A percentile compares a stretch with the other conserved stretches of the same genome.
Evolutionary conservation across 1,284 basidiomycete genomes (phyloP).

Genomic region (Ustilago curta): DNA sequence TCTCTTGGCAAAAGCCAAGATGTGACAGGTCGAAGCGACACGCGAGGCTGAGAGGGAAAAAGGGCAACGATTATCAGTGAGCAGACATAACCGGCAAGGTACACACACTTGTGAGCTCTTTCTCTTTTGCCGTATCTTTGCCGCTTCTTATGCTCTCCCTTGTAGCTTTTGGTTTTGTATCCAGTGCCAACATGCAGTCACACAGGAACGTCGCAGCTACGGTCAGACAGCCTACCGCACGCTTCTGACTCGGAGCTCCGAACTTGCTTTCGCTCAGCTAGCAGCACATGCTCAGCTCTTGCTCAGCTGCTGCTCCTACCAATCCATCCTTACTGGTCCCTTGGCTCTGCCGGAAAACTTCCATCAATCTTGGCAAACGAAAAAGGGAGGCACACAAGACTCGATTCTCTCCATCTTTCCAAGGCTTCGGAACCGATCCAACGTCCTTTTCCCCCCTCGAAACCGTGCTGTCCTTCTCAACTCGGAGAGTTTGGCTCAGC

Average conservation of each 20-base stretch:
- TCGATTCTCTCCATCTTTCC: not conserved
- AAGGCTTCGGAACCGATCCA: slow-evolving; percentile 7
- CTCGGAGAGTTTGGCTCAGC: not conserved
- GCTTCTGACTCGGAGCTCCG: slow-evolving; percentile 10
- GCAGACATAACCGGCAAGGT: slow-evolving; percentile 33
- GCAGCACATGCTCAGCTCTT: too few species aligned
- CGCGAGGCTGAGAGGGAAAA: not conserved
- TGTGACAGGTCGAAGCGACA: too few species aligned
- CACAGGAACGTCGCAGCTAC: not conserved
- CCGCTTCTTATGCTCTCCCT: not conserved
- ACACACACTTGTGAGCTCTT: slow-evolving; percentile 22
- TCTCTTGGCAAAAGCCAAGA: too few species aligned
- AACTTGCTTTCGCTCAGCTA: too few species aligned
- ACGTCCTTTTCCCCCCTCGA: not conserved
- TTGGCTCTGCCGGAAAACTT: not conserved
- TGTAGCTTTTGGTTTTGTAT: not conserved
- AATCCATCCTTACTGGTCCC: not conserved
- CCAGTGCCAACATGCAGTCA: slow-evolving; percentile 1
- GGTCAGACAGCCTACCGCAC: not conserved
- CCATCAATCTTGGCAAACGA: not conserved
- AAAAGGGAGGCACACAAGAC: not conserved
- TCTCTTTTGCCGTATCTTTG: slow-evolving; percentile 5
- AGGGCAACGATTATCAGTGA: slow-evolving; percentile 23
- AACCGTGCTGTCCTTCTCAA: not conserved
- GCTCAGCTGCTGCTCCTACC: not conserved